Base-by-base conservation (phyloP, 2,329 filamentous ascomycete species). In the Blastomyces silverae region DNA sequence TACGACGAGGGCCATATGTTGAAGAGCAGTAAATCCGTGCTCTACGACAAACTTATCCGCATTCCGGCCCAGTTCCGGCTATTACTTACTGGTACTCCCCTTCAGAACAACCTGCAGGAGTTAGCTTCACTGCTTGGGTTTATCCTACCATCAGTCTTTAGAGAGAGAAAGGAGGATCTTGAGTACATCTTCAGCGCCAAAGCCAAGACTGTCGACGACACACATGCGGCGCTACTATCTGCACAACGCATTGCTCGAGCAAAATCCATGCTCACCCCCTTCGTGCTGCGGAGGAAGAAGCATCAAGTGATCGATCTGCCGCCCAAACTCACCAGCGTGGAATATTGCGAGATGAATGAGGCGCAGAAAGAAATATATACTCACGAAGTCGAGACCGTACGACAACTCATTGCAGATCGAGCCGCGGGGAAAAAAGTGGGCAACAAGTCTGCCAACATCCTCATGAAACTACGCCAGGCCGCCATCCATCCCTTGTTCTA, bases 61-160 rank as follows among this genome's bases (percentile, higher is more conserved):
- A 92, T 99, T 63, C 84, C 84, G 0, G 88, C 91, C 0, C 80
- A 85, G n/a, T 97, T 94, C 83, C 87, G 92, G 67, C 84, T 99
- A 61, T 82, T 99, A 3, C 84, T 99, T 34, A 91, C 88, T 37
- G 94, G 94, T 53, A 99, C 94, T 0, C 94, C 94, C 0, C 83
- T 99, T 15, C 94, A 99, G 71, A 99, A 99, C 78, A 97, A 97
- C 74, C 81, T 99, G 25, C 88, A 93, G 73, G 94, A 99, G 78
- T 85, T 99, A 71, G 89, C 92, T 52, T 90, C 92, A 2, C 84
- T 99, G 17, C 84, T 99, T 15, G 91, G 89, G n/a, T 97, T 99
- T 73, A 92, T 99, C 71, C 89, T 97, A 76, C 94, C 94, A 0
- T 79, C 85, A 8, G 84, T 97, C 46, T 99, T 99, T 75, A 81